Evolutionary conservation across 2,329 filamentous ascomycete genomes (phyloP), one percentile per base, ranked within the genome.

Genomic region (Aspergillus bombycis): DNA sequence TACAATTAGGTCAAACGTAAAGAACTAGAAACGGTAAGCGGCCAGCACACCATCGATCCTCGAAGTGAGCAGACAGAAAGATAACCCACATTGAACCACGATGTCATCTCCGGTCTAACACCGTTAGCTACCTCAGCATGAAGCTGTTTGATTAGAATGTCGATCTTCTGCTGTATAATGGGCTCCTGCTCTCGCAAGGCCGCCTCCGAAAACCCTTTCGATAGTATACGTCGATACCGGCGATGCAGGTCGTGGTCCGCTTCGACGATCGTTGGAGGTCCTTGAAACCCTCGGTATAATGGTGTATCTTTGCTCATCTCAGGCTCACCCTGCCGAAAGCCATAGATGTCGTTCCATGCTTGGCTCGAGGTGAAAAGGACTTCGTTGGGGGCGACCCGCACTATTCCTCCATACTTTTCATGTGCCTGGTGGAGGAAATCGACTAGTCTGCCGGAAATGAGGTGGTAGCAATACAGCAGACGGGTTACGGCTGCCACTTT

Each of bases 191-290:
- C 72, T 3, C 63, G 60, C 3, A 79, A 66, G 0, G 76, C 76
- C 23, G 69, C 70, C 19, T 74, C 74, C 4, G 77, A 78, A 63
- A 79, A 79, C 1, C 75, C 76, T 52, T 76, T 71, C 21, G 73
- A 66, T 14, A 79, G 64, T 3, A 77, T 65, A 34, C 71, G 71
- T n/a, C 77, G 72, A 57, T 76, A 73, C 3, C 75, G 70, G 11
- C 69, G 58, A 60, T 79, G 77, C 23, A 23, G 43, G 11, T 23
- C n/a, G 19, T 70, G 70, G 1, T 62, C 58, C 4, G 68, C 67
- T 30, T 71, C 66, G 21, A 70, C 70, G n/a, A 23, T 46, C n/a
- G n/a, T 46, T 6, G 4, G 21, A 16, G 23, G 11, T 14, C 3
- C 6, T 19, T 11, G 10, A 1, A 26, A 19, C 1, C 7, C 2